Base-by-base conservation (phyloP, 768 basidiomycete genomes). In the Candolleomyces efflorescens region DNA sequence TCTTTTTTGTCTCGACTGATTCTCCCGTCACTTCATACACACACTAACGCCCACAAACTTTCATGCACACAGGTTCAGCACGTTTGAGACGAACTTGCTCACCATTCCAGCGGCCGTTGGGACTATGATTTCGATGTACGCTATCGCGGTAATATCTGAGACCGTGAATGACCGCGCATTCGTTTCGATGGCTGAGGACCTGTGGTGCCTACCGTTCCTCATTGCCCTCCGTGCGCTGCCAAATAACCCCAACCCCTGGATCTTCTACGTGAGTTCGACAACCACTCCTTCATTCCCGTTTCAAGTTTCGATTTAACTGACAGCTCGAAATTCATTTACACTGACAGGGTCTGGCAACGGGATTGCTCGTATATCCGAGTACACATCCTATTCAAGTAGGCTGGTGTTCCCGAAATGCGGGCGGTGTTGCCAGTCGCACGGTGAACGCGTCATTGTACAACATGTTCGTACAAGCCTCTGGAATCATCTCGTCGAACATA, bases 201-300 rank as follows among this genome's bases (percentile, higher is more conserved):
- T 85, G 3, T 89, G 87, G 87, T 68, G 75, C 0, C 69, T 88
- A 15, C 83, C 85, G 1, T 84, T 85, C 69, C 68, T 87, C 50
- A 71, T 88, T 27, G 83, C 82, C 0, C 56, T 85, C 15, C 82
- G 81, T 56, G 69, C 72, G 4, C 68, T 84, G 0, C 80, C 81
- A 0, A 69, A 65, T n/a, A 69, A 74, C 3, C 76, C 78, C 1
- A 82, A 80, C 51, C 79, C 73, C 20, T 84, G 83, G 83, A 50
- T 77, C 6, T 81, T 78, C 66, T 85, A 77, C 58, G 83, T 81
- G 41, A 43, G 79, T 64, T 13, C 18, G 32, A 32, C 11, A 5
- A 32, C 32, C 32, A 11, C 11, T 32, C 32, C 32, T 43, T 20
- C 17, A 3, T 12, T 57, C 18, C 18, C 5, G 6, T 17, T 43